Percentiles rank a stretch among this genome's conserved stretches.
These are phyloP conservation scores for Kandelia obovata DNA, from an alignment of 345 rosid genomes.

Conservation along the genomic window DNA sequence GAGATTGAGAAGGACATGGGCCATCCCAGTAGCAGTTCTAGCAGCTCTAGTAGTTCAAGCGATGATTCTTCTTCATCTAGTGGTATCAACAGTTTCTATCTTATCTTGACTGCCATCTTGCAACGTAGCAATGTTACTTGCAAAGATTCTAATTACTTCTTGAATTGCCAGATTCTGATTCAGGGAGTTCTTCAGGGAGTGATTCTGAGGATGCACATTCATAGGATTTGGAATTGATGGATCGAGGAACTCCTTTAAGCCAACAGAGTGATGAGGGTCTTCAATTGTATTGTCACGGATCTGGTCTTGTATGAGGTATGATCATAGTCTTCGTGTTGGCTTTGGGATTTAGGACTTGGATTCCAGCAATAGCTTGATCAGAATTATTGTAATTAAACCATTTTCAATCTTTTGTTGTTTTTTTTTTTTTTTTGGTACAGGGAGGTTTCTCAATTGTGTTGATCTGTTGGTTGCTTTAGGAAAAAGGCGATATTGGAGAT, in stretches of 20 bases:
- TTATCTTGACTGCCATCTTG: background rate
- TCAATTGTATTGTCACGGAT: background rate
- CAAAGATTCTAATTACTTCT: background rate
- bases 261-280: background rate
- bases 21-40: constrained; percentile 41
- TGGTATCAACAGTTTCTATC: constrained; percentile 29
- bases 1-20: constrained; percentile 77
- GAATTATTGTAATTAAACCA: background rate
- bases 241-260: background rate
- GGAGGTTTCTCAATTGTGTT: constrained; percentile 20
- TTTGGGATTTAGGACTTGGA: background rate
- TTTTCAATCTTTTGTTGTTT: background rate
- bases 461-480: constrained; percentile 12
- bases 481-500: background rate
- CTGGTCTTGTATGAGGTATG: background rate
- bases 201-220: constrained; percentile 39
- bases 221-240: background rate
- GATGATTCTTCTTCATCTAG: constrained; percentile 70
- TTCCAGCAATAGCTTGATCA: background rate
- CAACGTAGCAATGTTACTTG: background rate
- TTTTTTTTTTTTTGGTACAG: constrained; percentile 9
- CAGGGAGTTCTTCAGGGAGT: constrained; percentile 38
- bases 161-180: constrained; percentile 33
- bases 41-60: constrained; percentile 49
- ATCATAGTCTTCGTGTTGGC: background rate